Conservation (phyloP, 345 rosid species). For the Geranium brycei region DNA sequence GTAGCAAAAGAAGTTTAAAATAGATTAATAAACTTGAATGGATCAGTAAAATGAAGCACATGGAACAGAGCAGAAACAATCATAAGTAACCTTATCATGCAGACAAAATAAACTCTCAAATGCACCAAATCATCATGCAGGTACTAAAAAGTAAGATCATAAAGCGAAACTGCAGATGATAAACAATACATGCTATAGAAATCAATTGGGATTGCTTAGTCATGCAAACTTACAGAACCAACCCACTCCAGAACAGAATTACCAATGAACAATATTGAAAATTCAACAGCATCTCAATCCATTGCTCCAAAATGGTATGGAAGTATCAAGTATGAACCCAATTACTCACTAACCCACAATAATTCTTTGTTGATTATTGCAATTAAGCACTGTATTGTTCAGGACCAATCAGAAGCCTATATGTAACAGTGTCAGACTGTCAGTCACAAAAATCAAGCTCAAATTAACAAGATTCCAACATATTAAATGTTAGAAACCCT, state of each 20-base stretch:
- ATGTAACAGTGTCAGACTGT: background rate
- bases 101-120: background rate
- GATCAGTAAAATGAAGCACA: background rate
- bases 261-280: background rate
- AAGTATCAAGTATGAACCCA: background rate
- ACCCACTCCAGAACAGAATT: too few relatives aligned
- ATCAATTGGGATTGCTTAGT: too few relatives aligned
- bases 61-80: background rate
- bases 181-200: too few relatives aligned
- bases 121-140: background rate
- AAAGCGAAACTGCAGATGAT: too few relatives aligned
- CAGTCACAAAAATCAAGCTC: background rate
- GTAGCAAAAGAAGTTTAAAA: background rate
- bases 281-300: background rate
- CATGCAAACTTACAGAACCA: background rate
- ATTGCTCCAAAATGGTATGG: background rate
- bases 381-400: constrained; percentile 1
- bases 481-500: too few relatives aligned
- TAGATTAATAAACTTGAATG: background rate
- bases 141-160: background rate
- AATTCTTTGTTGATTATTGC: background rate
- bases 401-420: background rate
- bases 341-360: background rate
- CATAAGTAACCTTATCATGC: background rate
- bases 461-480: too few relatives aligned